A percentile compares a stretch with the other conserved stretches of the same genome.
Evolutionary conservation across 2,329 filamentous ascomycete genomes (phyloP).

Genomic region (Rhynchosporium graminicola): DNA sequence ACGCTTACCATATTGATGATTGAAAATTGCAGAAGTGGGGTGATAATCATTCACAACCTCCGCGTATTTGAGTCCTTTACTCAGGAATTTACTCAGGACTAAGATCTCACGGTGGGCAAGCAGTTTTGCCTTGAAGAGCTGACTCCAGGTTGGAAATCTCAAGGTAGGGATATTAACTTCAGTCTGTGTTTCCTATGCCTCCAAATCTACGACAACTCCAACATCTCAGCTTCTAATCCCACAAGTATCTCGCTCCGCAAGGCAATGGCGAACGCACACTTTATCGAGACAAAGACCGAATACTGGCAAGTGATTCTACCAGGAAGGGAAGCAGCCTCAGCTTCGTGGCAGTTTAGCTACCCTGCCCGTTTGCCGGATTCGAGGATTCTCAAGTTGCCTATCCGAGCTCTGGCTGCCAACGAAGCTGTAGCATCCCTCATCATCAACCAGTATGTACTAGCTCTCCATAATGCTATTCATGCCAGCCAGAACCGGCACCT

Average conservation of each 20-base stretch:
- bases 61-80: no score
- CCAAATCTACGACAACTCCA: not conserved
- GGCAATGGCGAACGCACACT: slow-evolving; percentile 22
- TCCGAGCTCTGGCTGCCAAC: slow-evolving; percentile 25
- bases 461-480: not conserved
- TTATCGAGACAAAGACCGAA: slow-evolving; percentile 34
- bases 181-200: no score
- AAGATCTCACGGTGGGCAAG: no score
- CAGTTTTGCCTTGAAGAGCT: no score
- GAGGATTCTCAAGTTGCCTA: slow-evolving; percentile 33
- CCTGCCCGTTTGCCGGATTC: slow-evolving; percentile 31
- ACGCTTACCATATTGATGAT: not conserved
- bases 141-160: no score
- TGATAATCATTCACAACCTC: no score
- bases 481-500: not conserved
- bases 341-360: slow-evolving; percentile 32
- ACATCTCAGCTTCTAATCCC: not conserved
- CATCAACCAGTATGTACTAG: slow-evolving; percentile 27
- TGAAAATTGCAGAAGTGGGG: not conserved
- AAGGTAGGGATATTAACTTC: no score
- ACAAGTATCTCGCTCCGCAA: not conserved
- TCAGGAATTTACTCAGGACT: no score
- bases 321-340: not conserved
- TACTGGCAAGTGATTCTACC: slow-evolving; percentile 36
- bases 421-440: slow-evolving; percentile 37